Percentiles rank a stretch among this genome's conserved stretches.
Evolutionary conservation across 495 filamentous ascomycete genomes (phyloP).

Genomic region (Podospora tetraspora): DNA sequence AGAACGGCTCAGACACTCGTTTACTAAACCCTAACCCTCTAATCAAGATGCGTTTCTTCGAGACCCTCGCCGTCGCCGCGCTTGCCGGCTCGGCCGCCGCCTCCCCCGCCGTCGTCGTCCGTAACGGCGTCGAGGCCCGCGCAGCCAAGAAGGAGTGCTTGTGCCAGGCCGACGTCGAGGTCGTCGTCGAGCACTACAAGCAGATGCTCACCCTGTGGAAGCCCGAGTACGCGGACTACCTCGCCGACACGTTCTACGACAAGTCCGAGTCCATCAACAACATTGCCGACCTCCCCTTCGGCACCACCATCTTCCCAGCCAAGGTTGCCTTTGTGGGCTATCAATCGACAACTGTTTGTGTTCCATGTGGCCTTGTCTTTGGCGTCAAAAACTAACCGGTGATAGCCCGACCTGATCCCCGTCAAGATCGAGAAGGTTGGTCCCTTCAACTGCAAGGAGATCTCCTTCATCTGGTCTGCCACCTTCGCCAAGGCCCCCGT

Average conservation of each 20-base stretch:
- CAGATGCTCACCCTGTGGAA: conserved; percentile 27
- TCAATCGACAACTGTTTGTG: too few species aligned
- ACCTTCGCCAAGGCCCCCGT: conserved; percentile 17
- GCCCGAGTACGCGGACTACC: conserved; percentile 21
- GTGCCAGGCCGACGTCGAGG: conserved; percentile 16
- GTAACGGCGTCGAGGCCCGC: conserved; percentile 4
- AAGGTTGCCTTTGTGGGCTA: conserved; percentile 24
- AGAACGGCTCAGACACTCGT: conserved; percentile 13
- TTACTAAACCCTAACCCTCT: conserved; percentile 5
- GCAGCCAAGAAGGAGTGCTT: conserved; percentile 17
- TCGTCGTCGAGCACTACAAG: conserved; percentile 21
- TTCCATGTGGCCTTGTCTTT: too few species aligned
- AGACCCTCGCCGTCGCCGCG: conserved; percentile 2
- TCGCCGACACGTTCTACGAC: conserved; percentile 22
- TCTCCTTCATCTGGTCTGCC: conserved; percentile 27
- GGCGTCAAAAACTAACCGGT: too few species aligned
- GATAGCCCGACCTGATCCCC: conserved; percentile 21
- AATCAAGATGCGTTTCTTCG: conserved; percentile 7
- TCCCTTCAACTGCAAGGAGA: conserved; percentile 24
- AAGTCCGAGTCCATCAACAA: conserved; percentile 31
- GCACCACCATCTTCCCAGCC: conserved; percentile 25
- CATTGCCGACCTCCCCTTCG: conserved; percentile 23
- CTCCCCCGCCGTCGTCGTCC: not conserved
- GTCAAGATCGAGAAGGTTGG: conserved; percentile 7
- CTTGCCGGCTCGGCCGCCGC: conserved; percentile 1